These are phyloP conservation scores for Erucastrum elatum DNA, from an alignment of 345 rosid genomes.

Conservation along the genomic window DNA sequence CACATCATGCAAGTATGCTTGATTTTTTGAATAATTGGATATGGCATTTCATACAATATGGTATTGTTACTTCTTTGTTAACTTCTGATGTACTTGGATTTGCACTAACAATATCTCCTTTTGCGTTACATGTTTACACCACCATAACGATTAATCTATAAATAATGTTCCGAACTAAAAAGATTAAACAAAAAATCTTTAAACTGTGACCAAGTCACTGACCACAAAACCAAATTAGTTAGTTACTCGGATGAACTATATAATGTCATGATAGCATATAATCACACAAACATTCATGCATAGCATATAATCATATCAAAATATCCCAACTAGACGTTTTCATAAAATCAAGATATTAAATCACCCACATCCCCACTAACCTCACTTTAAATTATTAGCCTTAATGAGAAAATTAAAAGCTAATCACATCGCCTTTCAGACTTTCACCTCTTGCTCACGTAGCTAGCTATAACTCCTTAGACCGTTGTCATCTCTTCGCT, in stretches of 20 bases:
- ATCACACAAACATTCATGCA: background rate
- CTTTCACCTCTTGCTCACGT: constrained; percentile 12
- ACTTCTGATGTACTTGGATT: background rate
- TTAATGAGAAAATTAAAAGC: constrained; percentile 15
- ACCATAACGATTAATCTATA: background rate
- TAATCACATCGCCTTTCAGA: constrained; percentile 3
- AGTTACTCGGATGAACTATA: background rate
- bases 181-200: background rate
- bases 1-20: constrained; percentile 73
- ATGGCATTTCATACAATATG: background rate
- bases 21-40: background rate
- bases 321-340: background rate
- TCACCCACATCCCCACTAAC: constrained; percentile 19
- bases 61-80: constrained; percentile 42
- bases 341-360: constrained; percentile 4
- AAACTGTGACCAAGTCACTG: background rate
- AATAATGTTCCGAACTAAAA: background rate
- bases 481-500: constrained; percentile 30
- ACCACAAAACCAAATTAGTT: background rate
- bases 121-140: background rate
- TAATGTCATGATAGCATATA: background rate
- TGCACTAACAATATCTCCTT: constrained; percentile 14
- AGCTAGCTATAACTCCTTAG: constrained; percentile 7
- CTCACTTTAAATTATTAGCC: constrained; percentile 3
- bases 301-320: background rate